Conservation (phyloP, 192 early-diverging fungal species). For the Coemansia sp. region DNA sequence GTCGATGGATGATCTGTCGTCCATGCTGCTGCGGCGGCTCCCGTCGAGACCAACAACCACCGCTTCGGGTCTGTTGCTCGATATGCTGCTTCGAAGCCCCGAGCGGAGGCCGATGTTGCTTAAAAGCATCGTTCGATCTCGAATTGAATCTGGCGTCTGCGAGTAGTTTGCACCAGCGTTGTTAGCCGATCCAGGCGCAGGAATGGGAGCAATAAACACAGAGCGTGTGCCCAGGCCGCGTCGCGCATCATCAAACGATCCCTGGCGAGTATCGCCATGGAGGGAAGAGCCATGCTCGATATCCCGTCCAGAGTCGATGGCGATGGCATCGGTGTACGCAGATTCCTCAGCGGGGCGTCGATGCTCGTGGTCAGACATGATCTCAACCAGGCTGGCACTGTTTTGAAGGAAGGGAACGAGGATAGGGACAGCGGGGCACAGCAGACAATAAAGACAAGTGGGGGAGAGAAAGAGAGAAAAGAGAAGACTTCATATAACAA, state of each 20-base stretch:
- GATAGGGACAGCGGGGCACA: too few species aligned
- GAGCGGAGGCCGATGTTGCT: constrained; percentile 31
- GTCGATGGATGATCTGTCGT: constrained; percentile 43
- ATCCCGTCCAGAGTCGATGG: constrained; percentile 7
- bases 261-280: constrained; percentile 18
- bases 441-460: too few species aligned
- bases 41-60: constrained; percentile 7
- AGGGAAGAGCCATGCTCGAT: constrained; percentile 29
- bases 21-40: constrained; percentile 32
- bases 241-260: constrained; percentile 15
- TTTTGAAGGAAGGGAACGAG: too few species aligned
- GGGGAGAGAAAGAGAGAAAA: too few species aligned
- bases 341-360: neutral
- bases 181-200: constrained; percentile 2
- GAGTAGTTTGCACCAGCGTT: constrained; percentile 31
- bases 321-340: neutral
- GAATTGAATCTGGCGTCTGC: constrained; percentile 49
- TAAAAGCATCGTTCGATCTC: constrained; percentile 50
- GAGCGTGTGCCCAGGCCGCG: constrained; percentile 32
- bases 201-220: constrained; percentile 17
- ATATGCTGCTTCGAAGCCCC: constrained; percentile 23
- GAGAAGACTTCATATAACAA: too few species aligned
- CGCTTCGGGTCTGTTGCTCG: constrained; percentile 17
- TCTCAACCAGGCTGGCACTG: neutral
- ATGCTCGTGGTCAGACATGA: neutral